Conservation (phyloP, 371 early-diverging fungal species). For the Dinochytrium kinnereticum region DNA sequence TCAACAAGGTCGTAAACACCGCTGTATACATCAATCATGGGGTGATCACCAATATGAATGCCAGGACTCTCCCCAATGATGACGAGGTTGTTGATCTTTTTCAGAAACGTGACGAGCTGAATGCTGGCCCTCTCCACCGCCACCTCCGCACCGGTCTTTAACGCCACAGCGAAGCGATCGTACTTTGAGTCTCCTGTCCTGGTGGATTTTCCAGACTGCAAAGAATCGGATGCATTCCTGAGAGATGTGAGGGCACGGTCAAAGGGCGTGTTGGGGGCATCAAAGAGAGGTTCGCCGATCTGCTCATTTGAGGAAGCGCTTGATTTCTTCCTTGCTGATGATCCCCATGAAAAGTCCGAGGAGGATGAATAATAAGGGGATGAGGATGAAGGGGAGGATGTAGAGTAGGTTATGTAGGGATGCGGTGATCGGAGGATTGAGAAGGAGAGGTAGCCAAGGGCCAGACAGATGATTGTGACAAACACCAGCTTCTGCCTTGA, state of each 20-base stretch:
- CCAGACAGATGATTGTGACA: too few species aligned
- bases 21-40: constrained; percentile 5
- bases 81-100: constrained; percentile 38
- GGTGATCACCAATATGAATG: constrained; percentile 36
- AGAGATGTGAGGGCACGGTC: background rate
- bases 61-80: constrained; percentile 50
- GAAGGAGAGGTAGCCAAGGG: too few species aligned
- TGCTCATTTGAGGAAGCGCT: background rate
- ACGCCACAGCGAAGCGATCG: constrained; percentile 42
- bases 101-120: constrained; percentile 54
- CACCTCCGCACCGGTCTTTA: constrained; percentile 55
- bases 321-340: too few species aligned
- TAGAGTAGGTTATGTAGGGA: too few species aligned
- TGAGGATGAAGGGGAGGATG: too few species aligned
- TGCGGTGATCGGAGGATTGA: too few species aligned
- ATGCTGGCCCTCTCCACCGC: constrained; percentile 45
- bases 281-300: constrained; percentile 8
- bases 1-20: constrained; percentile 9
- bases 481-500: too few species aligned
- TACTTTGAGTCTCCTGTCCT: background rate
- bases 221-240: background rate
- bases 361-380: too few species aligned
- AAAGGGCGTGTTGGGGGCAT: background rate
- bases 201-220: background rate
- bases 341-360: too few species aligned